A percentile compares a stretch with the other conserved stretches of the same genome.
These are phyloP conservation scores for Botrytis tulipae DNA, from an alignment of 2,329 filamentous ascomycete genomes.

Conservation along the genomic window DNA sequence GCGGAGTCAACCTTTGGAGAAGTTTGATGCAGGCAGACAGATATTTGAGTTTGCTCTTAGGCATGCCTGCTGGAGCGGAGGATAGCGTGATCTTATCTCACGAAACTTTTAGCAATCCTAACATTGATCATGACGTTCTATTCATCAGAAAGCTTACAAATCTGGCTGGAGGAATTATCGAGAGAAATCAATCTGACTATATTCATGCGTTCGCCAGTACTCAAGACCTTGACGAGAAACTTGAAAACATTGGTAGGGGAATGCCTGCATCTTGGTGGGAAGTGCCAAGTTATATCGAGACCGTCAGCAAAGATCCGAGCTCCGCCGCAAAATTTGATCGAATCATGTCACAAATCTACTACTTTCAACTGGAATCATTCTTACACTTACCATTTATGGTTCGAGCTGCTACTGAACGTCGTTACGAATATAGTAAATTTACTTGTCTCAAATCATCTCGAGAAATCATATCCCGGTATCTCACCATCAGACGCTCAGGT, in stretches of 20 bases:
- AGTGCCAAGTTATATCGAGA: conserved; percentile 26
- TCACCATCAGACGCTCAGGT: conserved; percentile 27
- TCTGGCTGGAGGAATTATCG: conserved; percentile 32
- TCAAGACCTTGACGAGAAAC: conserved; percentile 37
- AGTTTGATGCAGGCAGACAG: conserved; percentile 47
- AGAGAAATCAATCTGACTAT: conserved; percentile 33
- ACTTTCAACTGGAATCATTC: conserved; percentile 34
- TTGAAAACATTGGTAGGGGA: conserved; percentile 32
- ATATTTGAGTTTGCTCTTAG: conserved; percentile 42
- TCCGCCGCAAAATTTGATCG: conserved; percentile 29
- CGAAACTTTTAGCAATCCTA: conserved; percentile 34
- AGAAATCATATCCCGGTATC: conserved; percentile 34
- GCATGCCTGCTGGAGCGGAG: conserved; percentile 30
- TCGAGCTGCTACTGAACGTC: conserved; percentile 35
- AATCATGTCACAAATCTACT: conserved; percentile 36
- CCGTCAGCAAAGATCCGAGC: conserved; percentile 13
- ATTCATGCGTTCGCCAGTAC: conserved; percentile 34
- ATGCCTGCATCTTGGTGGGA: conserved; percentile 36
- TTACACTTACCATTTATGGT: conserved; percentile 39
- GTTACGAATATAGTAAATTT: conserved; percentile 38
- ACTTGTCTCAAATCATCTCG: conserved; percentile 35
- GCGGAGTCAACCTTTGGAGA: conserved; percentile 45
- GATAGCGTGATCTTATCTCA: conserved; percentile 27
- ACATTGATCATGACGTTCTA: conserved; percentile 27
- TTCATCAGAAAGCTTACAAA: conserved; percentile 31